These are phyloP conservation scores for Pulveroboletus sp. DNA, from an alignment of 768 basidiomycete genomes.

Conservation along the genomic window DNA sequence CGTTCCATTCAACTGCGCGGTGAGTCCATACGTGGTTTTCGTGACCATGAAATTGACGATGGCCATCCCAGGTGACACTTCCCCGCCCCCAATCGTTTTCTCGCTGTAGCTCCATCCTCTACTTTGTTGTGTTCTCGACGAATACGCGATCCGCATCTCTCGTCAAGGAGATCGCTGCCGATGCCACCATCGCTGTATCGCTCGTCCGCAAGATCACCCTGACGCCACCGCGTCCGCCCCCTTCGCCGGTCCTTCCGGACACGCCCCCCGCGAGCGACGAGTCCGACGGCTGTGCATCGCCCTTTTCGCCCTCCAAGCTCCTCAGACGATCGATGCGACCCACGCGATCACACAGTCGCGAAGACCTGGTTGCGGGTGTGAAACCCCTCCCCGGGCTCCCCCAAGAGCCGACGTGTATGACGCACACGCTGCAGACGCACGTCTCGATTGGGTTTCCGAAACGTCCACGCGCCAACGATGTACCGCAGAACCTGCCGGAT, in stretches of 20 bases:
- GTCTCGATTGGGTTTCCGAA: constrained; percentile 72
- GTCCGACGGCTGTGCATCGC: constrained; percentile 25
- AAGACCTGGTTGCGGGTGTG: constrained; percentile 4
- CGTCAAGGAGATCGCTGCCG: constrained; percentile 63
- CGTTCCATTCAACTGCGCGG: constrained; percentile 65
- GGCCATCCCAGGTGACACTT: constrained; percentile 48
- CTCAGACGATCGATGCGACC: constrained; percentile 31
- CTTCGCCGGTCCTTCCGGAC: constrained; percentile 47
- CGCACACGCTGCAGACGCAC: constrained; percentile 33
- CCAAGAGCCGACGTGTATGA: constrained; percentile 11
- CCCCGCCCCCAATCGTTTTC: constrained; percentile 61
- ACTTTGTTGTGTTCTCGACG: constrained; percentile 72
- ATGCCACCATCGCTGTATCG: constrained; percentile 69
- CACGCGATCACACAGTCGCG: constrained; percentile 15
- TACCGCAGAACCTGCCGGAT: constrained; percentile 55
- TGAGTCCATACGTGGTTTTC: constrained; percentile 34
- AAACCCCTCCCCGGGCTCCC: constrained; percentile 30
- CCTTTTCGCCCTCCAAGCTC: constrained; percentile 13
- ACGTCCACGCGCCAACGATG: constrained; percentile 51
- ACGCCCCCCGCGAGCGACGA: constrained; percentile 50
- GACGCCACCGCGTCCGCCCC: constrained; percentile 36
- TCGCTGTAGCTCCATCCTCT: constrained; percentile 61
- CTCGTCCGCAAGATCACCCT: constrained; percentile 60
- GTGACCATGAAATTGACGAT: constrained; percentile 1
- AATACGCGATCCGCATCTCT: constrained; percentile 51